Conservation (phyloP, 2,329 filamentous ascomycete species). For the Hymenoscyphus salicellus region DNA sequence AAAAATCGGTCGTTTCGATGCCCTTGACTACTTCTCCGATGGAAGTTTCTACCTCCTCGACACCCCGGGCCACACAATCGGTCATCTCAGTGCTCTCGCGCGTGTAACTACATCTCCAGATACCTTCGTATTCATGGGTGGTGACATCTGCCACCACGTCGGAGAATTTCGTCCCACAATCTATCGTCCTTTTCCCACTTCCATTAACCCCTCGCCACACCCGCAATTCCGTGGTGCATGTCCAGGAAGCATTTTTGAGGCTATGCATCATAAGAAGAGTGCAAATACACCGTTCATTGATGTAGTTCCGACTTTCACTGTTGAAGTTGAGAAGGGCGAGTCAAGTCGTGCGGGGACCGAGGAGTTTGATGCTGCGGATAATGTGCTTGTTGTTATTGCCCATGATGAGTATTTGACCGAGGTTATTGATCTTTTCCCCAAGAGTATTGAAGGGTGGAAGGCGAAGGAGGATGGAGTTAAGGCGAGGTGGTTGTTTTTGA, state of each 20-base stretch:
- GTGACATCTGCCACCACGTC: slow-evolving; percentile 46
- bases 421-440: slow-evolving; percentile 49
- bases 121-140: slow-evolving; percentile 50
- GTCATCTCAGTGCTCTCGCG: slow-evolving; percentile 50
- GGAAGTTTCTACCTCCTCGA: slow-evolving; percentile 54
- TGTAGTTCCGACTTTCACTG: slow-evolving; percentile 20
- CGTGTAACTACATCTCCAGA: slow-evolving; percentile 38
- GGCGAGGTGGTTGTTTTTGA: slow-evolving; percentile 49
- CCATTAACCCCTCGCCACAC: slow-evolving; percentile 42
- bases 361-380: slow-evolving; percentile 44
- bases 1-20: slow-evolving; percentile 46
- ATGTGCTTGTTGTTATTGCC: slow-evolving; percentile 46
- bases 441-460: slow-evolving; percentile 46
- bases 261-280: slow-evolving; percentile 38
- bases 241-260: slow-evolving; percentile 41
- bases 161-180: slow-evolving; percentile 45
- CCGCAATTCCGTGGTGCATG: slow-evolving; percentile 35
- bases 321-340: slow-evolving; percentile 36
- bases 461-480: slow-evolving; percentile 46
- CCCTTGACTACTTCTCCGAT: slow-evolving; percentile 53
- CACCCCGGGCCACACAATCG: slow-evolving; percentile 51
- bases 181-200: slow-evolving; percentile 40
- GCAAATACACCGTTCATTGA: slow-evolving; percentile 35
- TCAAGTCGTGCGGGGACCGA: slow-evolving; percentile 45
- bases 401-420: slow-evolving; percentile 46